These are phyloP conservation scores for Desmodesmus armatus DNA, from an alignment of 139 green algal species.

Conservation along the genomic window DNA sequence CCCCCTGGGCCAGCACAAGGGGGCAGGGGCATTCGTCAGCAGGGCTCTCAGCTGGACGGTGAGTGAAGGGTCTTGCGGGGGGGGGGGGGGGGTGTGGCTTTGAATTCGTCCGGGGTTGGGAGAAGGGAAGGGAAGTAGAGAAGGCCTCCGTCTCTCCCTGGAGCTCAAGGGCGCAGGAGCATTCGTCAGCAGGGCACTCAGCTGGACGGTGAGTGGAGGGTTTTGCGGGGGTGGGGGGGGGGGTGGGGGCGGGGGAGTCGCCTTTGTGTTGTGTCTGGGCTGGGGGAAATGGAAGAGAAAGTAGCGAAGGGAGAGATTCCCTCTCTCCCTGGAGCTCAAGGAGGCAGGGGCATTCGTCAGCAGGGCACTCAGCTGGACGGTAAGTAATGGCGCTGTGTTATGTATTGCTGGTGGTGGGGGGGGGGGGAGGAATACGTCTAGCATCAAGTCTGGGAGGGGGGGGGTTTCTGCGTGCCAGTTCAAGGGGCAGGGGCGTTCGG, in stretches of 20 bases:
- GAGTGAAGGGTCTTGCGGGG: not conserved
- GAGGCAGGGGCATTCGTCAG: slow-evolving; percentile 58
- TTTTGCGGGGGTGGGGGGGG: not conserved
- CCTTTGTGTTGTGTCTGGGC: too few relatives aligned
- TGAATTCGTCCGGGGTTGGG: not conserved
- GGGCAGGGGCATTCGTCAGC: slow-evolving; percentile 57
- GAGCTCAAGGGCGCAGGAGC: too few relatives aligned
- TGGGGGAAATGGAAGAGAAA: too few relatives aligned
- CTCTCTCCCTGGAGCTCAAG: slow-evolving; percentile 76
- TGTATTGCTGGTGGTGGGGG: not conserved
- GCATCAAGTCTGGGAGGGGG: not conserved
- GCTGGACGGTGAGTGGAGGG: not conserved
- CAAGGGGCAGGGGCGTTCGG: not conserved
- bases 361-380: slow-evolving; percentile 67
- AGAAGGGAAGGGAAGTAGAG: too few relatives aligned
- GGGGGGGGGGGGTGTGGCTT: not conserved
- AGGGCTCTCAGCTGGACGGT: slow-evolving; percentile 69
- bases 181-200: not conserved
- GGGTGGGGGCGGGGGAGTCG: too few relatives aligned
- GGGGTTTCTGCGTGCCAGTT: not conserved
- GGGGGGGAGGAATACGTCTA: not conserved
- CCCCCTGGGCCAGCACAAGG: slow-evolving; percentile 75
- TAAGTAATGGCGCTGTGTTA: too few relatives aligned
- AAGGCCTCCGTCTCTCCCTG: too few relatives aligned
- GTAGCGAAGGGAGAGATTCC: too few relatives aligned